A percentile compares a stretch with the other conserved stretches of the same genome.
Evolutionary conservation across 2,329 filamentous ascomycete species (phyloP).

Genomic region (Orbilia javanica): DNA sequence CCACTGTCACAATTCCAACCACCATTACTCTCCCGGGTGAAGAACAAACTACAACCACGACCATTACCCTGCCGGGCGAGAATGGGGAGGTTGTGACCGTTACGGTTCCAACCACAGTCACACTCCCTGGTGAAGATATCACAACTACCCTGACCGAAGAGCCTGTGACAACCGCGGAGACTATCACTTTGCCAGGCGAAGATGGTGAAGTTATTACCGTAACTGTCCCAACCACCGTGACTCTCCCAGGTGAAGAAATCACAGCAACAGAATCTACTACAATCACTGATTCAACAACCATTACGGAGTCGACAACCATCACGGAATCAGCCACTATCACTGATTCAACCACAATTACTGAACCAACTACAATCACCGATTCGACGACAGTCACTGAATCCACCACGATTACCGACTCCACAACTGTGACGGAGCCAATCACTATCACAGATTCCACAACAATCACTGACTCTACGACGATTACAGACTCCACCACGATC

Average conservation of each 20-base stretch:
- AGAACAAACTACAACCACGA: neutral
- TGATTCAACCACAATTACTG: neutral
- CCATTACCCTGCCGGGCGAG: neutral
- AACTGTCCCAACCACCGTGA: conserved; percentile 12
- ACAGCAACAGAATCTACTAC: conserved; percentile 10
- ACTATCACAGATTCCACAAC: conserved; percentile 6
- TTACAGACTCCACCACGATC: conserved; percentile 22
- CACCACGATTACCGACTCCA: conserved; percentile 1
- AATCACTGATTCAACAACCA: conserved; percentile 1
- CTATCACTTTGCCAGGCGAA: conserved; percentile 15
- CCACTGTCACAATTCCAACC: conserved; percentile 12
- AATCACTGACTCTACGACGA: conserved; percentile 18
- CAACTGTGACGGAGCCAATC: conserved; percentile 12
- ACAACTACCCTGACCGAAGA: conserved; percentile 15
- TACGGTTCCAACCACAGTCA: conserved; percentile 8
- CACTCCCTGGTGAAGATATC: neutral
- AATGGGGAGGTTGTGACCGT: conserved; percentile 4
- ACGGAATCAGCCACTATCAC: conserved; percentile 6
- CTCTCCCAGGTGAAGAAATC: no score
- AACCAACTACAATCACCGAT: conserved; percentile 21
- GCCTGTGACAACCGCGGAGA: conserved; percentile 1
- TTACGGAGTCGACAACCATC: conserved; percentile 10
- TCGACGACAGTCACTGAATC: conserved; percentile 12
- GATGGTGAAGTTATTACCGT: neutral
- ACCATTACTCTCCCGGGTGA: neutral